Percentiles rank a stretch among this genome's conserved stretches.
Evolutionary conservation across 495 filamentous ascomycete species (phyloP).

Genomic region (Tuber indicum): DNA sequence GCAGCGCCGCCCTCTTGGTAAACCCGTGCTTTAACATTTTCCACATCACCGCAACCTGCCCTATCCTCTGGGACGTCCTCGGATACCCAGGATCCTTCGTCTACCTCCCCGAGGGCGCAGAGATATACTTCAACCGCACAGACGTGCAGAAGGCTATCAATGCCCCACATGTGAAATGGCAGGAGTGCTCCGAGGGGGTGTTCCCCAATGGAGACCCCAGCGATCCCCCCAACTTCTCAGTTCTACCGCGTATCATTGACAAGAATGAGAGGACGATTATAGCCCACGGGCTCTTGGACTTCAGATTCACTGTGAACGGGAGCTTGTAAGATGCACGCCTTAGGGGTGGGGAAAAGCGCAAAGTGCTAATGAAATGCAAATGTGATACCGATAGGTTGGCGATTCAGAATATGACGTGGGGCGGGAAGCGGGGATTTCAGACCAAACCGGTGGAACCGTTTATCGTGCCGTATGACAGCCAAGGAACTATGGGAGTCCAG

Average conservation of each 20-base stretch:
- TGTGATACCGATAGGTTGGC: constrained; percentile 43
- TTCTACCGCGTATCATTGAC: constrained; percentile 67
- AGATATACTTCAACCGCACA: constrained; percentile 68
- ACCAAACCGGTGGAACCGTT: constrained; percentile 53
- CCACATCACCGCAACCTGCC: constrained; percentile 67
- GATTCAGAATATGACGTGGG: constrained; percentile 84
- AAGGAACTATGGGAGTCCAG: constrained; percentile 49
- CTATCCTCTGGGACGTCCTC: constrained; percentile 63
- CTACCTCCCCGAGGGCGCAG: constrained; percentile 51
- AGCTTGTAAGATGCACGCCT: constrained; percentile 45
- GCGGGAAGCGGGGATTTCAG: constrained; percentile 63
- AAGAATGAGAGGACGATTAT: constrained; percentile 62
- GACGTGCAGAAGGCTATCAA: constrained; percentile 73
- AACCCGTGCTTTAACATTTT: constrained; percentile 83
- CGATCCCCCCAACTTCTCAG: constrained; percentile 47
- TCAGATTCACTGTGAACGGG: constrained; percentile 58
- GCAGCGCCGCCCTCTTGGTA: constrained; percentile 50
- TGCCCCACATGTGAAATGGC: constrained; percentile 58
- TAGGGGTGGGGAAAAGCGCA: background rate
- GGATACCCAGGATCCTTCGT: constrained; percentile 59
- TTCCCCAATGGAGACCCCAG: constrained; percentile 53
- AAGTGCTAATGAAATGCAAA: background rate
- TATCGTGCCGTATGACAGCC: constrained; percentile 58
- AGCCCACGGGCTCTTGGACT: constrained; percentile 57
- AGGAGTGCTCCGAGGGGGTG: constrained; percentile 52